A percentile compares a stretch with the other conserved stretches of the same genome.
These are phyloP conservation scores for Lactarius akahatsu DNA, from an alignment of 768 basidiomycete species.

Conservation along the genomic window DNA sequence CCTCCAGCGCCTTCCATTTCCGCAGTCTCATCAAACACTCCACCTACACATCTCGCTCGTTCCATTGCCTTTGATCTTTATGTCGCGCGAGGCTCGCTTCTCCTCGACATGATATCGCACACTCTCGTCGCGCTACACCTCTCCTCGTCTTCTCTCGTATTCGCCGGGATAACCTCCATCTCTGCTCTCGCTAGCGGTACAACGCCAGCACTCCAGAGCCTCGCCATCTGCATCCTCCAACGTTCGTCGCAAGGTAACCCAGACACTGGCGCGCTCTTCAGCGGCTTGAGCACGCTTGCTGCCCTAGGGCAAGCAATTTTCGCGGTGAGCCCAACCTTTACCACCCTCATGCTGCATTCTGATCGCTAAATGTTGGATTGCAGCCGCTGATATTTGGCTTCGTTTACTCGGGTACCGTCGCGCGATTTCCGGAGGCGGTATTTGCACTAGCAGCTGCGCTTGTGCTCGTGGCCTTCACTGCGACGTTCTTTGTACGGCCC, in stretches of 20 bases:
- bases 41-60: slow-evolving; percentile 49
- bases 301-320: slow-evolving; percentile 64
- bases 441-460: slow-evolving; percentile 61
- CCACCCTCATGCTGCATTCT: slow-evolving; percentile 16
- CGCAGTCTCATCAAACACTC: slow-evolving; percentile 38
- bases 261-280: slow-evolving; percentile 59
- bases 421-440: slow-evolving; percentile 63
- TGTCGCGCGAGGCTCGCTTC: slow-evolving; percentile 62
- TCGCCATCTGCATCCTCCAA: slow-evolving; percentile 66
- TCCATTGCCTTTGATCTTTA: slow-evolving; percentile 69
- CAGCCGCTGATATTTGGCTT: slow-evolving; percentile 71
- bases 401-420: slow-evolving; percentile 64
- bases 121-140: slow-evolving; percentile 55
- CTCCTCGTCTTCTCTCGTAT: slow-evolving; percentile 45
- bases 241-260: slow-evolving; percentile 37
- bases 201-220: slow-evolving; percentile 66
- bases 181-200: slow-evolving; percentile 67
- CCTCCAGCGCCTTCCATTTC: slow-evolving; percentile 24
- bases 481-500: slow-evolving; percentile 46
- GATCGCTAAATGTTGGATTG: neutral
- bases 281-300: slow-evolving; percentile 66
- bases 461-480: slow-evolving; percentile 47
- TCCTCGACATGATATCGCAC: slow-evolving; percentile 68
- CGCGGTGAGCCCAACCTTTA: slow-evolving; percentile 38
- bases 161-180: slow-evolving; percentile 59